phyloP scores from a whole-genome alignment of 164 flowering plant genomes.

The Warburgia ugandensis region DNA sequence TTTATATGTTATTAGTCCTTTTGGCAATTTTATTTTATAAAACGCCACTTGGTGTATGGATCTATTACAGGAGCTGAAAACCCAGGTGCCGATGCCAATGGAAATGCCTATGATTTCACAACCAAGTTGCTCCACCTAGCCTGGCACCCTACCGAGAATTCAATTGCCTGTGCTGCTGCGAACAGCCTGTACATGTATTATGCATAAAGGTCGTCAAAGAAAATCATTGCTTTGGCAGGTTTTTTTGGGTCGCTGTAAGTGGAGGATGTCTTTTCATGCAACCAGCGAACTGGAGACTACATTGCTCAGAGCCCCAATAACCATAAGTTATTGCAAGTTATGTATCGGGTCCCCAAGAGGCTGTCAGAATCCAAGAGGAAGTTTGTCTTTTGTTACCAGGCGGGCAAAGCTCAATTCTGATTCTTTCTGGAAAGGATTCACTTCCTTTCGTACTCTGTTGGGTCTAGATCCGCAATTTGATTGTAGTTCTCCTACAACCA shows the following conservation, averaged over 20 bases:
- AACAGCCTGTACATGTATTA: constrained; percentile 99
- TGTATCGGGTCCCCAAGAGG: constrained; percentile 23
- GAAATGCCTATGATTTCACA: constrained; percentile 82
- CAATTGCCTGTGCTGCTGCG: constrained; percentile 99
- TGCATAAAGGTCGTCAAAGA: constrained; percentile 42
- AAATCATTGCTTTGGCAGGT: constrained; percentile 13
- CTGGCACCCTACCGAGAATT: constrained; percentile 94
- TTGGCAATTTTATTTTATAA: background rate
- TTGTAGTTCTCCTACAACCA: constrained; percentile 53
- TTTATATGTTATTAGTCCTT: background rate
- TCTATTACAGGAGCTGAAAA: constrained; percentile 58
- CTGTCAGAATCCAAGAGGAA: constrained; percentile 34
- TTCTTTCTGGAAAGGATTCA: constrained; percentile 35
- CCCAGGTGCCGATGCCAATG: constrained; percentile 81
- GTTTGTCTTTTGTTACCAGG: constrained; percentile 31
- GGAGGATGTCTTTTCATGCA: constrained; percentile 24
- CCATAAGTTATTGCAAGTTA: constrained; percentile 15
- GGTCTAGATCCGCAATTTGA: constrained; percentile 41
- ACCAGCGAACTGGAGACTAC: constrained; percentile 25
- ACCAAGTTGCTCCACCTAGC: constrained; percentile 95
- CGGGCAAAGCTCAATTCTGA: constrained; percentile 34
- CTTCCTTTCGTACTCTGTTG: constrained; percentile 29
- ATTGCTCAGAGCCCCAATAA: constrained; percentile 16
- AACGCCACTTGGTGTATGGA: background rate
- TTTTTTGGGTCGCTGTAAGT: constrained; percentile 32